Evolutionary conservation across 2,329 filamentous ascomycete species (phyloP).

Genomic region (Chalaropsis ovoidea): DNA sequence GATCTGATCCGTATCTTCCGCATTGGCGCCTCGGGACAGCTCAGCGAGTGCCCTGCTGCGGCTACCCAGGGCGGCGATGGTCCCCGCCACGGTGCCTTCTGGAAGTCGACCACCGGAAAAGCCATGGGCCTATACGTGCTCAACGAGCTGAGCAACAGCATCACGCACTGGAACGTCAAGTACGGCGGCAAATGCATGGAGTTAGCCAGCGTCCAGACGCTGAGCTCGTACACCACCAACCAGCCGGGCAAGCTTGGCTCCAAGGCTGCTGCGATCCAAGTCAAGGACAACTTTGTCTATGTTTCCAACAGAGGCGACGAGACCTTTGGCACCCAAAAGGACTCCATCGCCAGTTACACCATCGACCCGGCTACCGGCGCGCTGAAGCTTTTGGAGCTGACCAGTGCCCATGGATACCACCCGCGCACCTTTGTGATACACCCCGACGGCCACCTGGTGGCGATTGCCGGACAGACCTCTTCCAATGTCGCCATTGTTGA

Average conservation of each 20-base stretch:
- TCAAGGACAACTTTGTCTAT: constrained; percentile 47
- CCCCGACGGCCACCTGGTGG: constrained; percentile 47
- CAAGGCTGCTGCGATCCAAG: constrained; percentile 47
- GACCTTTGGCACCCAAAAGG: constrained; percentile 44
- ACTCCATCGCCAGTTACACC: constrained; percentile 46
- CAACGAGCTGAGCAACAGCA: constrained; percentile 42
- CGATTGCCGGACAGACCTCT: constrained; percentile 53
- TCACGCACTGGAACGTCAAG: constrained; percentile 41
- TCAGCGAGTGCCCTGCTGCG: constrained; percentile 39
- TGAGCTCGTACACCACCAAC: constrained; percentile 40
- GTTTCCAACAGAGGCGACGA: constrained; percentile 53
- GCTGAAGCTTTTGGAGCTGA: constrained; percentile 44
- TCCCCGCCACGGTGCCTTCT: constrained; percentile 45
- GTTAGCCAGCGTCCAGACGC: constrained; percentile 38
- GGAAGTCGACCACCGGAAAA: constrained; percentile 28
- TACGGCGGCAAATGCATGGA: constrained; percentile 41
- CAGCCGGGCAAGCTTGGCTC: constrained; percentile 37
- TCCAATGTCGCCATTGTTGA: constrained; percentile 48
- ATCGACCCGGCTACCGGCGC: constrained; percentile 40
- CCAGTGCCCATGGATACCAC: constrained; percentile 47
- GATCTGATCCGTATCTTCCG: constrained; percentile 46
- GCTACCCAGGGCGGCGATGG: constrained; percentile 40
- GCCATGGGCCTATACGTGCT: constrained; percentile 33
- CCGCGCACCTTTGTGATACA: constrained; percentile 56
- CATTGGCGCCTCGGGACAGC: constrained; percentile 39